These are phyloP conservation scores for Discostella stelligeroides DNA, from an alignment of 108 stramenopile species.

Conservation along the genomic window DNA sequence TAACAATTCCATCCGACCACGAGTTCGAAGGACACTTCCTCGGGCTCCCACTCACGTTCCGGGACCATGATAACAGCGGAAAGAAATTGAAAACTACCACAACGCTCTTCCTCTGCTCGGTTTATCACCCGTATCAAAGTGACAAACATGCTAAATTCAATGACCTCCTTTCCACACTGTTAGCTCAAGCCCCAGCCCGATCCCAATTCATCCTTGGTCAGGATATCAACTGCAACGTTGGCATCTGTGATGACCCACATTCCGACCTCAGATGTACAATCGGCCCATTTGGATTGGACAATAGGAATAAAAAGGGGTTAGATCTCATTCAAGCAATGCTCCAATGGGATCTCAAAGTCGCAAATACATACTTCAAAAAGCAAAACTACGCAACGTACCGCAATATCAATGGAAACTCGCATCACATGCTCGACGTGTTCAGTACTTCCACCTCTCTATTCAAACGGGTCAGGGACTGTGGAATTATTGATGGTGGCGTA, in stretches of 20 bases:
- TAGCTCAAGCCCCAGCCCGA: neutral
- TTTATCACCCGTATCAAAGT: no score
- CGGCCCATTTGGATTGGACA: neutral
- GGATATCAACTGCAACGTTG: neutral
- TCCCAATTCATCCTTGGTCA: neutral
- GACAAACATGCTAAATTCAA: no score
- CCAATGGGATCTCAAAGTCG: neutral
- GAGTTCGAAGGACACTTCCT: no score
- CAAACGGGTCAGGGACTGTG: neutral
- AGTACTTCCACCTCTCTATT: neutral
- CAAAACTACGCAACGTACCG: no score
- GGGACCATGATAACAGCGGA: neutral
- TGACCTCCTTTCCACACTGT: no score
- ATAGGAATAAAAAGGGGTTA: neutral
- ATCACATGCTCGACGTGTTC: no score
- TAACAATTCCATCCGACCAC: neutral
- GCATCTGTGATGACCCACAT: neutral
- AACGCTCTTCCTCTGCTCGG: neutral
- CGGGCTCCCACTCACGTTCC: neutral
- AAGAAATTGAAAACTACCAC: neutral
- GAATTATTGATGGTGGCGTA: neutral
- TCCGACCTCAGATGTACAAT: neutral
- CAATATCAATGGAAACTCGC: no score
- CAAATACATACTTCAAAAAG: neutral
- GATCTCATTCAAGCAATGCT: neutral